phyloP scores from a whole-genome alignment of 805 yeast species.

The Monosporozyma aquatica region DNA sequence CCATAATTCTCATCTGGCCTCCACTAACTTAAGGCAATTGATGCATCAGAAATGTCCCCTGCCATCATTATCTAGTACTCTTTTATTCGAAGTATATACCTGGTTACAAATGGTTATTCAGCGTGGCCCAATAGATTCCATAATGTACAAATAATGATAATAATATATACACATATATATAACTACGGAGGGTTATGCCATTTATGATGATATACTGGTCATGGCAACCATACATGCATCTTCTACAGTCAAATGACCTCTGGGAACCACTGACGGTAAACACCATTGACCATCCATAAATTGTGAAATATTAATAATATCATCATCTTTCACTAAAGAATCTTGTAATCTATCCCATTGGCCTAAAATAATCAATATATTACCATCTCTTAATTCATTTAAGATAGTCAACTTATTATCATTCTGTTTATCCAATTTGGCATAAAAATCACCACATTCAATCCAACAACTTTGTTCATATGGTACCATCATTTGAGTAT shows the following conservation, averaged over 20 bases:
- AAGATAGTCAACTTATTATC: constrained; percentile 19
- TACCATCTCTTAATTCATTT: constrained; percentile 26
- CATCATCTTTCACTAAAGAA: constrained; percentile 44
- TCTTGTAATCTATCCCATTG: constrained; percentile 48
- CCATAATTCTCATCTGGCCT: too few relatives aligned
- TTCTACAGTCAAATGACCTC: constrained; percentile 42
- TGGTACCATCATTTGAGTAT: constrained; percentile 46
- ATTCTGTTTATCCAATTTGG: background rate
- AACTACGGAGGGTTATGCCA: background rate
- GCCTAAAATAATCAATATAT: constrained; percentile 50
- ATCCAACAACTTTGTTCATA: constrained; percentile 60
- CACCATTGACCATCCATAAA: constrained; percentile 58
- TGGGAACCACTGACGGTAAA: constrained; percentile 44
- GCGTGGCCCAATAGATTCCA: background rate
- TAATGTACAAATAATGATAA: background rate
- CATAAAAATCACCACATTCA: constrained; percentile 59
- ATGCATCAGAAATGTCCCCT: too few relatives aligned
- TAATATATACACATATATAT: background rate
- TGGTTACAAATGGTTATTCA: too few relatives aligned
- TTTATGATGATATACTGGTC: background rate
- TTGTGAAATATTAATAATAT: constrained; percentile 45
- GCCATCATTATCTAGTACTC: too few relatives aligned
- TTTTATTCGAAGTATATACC: too few relatives aligned
- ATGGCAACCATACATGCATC: constrained; percentile 32
- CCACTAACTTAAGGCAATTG: too few relatives aligned